Percentiles rank a stretch among this genome's conserved stretches.
Evolutionary conservation across 139 green algal genomes (phyloP).

Genomic region (Tetradesmus obliquus): DNA sequence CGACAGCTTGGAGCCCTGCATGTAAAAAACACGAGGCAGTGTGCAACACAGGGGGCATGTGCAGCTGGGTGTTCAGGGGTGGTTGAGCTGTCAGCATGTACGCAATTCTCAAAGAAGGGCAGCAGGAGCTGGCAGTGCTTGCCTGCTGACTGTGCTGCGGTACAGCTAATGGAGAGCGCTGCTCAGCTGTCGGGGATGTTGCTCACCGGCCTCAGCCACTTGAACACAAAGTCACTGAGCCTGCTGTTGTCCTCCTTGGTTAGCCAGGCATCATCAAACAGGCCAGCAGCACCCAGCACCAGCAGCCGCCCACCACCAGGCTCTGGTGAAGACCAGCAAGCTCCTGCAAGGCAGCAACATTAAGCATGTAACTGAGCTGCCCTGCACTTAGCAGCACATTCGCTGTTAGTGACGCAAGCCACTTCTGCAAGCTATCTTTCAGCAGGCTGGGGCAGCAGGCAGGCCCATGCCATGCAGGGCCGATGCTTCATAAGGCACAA

Average conservation of each 20-base stretch:
- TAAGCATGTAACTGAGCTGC: background rate
- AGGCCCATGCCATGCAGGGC: no score
- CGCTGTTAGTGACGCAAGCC: no score
- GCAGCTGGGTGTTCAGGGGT: no score
- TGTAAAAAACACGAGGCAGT: background rate
- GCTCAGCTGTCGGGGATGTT: background rate
- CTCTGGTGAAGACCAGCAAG: conserved; percentile 64
- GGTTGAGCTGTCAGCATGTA: no score
- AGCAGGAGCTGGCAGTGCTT: background rate
- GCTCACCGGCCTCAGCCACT: conserved; percentile 76
- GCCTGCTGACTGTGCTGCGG: background rate
- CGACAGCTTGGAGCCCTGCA: conserved; percentile 59
- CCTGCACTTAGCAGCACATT: background rate
- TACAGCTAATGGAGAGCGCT: background rate
- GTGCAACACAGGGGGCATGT: no score
- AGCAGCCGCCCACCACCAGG: conserved; percentile 68
- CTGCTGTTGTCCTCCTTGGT: conserved; percentile 89
- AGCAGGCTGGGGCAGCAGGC: no score
- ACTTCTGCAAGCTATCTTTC: no score
- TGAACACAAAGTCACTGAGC: conserved; percentile 88
- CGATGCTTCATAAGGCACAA: background rate
- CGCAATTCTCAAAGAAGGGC: no score
- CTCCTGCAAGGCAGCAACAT: conserved; percentile 51
- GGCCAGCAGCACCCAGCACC: conserved; percentile 75
- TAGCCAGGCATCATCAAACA: conserved; percentile 91